A percentile compares a stretch with the other conserved stretches of the same genome.
These are phyloP conservation scores for Phanerodontia chrysosporium DNA, from an alignment of 768 basidiomycete species.

Conservation along the genomic window DNA sequence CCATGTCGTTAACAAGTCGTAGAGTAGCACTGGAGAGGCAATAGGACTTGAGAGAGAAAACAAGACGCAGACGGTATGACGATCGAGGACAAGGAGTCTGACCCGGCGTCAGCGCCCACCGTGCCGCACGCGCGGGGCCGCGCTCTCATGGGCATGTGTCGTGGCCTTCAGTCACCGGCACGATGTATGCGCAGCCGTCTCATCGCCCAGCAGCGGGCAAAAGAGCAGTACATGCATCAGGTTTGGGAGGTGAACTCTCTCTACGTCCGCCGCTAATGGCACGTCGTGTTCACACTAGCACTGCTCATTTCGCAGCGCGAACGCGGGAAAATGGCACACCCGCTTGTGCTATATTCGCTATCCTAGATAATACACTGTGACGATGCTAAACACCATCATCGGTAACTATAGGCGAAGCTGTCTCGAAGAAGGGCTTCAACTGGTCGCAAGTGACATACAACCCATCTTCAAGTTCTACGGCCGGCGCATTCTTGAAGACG, in stretches of 20 bases:
- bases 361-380: neutral
- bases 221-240: too few species aligned
- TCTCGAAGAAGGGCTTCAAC: slow-evolving; percentile 35
- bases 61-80: slow-evolving; percentile 10
- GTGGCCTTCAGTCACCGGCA: neutral
- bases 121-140: neutral
- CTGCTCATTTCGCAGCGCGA: too few species aligned
- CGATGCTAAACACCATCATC: neutral
- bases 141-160: neutral
- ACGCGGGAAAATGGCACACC: too few species aligned
- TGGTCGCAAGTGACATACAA: slow-evolving; percentile 43
- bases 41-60: slow-evolving; percentile 5
- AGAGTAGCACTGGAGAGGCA: slow-evolving; percentile 18
- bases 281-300: too few species aligned
- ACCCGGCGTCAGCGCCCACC: slow-evolving; percentile 1
- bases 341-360: too few species aligned
- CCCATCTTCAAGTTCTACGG: slow-evolving; percentile 38
- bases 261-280: too few species aligned
- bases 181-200: too few species aligned
- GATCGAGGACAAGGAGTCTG: slow-evolving; percentile 11
- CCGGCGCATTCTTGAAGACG: slow-evolving; percentile 27
- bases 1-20: slow-evolving; percentile 40
- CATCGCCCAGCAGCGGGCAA: too few species aligned
- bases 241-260: too few species aligned
- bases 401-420: slow-evolving; percentile 6